Base-by-base conservation (phyloP, 2,329 filamentous ascomycete genomes). In the Sporothrix inflata region DNA sequence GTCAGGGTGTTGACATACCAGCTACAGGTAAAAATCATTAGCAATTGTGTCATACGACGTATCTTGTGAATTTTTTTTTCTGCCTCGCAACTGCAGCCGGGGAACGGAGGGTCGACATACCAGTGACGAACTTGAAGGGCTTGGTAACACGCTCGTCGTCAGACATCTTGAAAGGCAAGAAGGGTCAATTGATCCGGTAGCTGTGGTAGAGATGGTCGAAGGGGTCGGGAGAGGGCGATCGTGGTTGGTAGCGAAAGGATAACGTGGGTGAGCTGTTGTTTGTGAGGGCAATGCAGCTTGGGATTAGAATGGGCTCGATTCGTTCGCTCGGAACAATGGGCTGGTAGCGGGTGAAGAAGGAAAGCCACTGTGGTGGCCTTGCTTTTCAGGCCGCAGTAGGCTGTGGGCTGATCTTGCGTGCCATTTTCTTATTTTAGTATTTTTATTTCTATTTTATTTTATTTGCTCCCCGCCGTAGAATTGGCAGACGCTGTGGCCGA, bases 41-140 rank as follows among this genome's bases (percentile, higher is more conserved):
- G 74, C 70, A 72, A 42, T 65, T 30, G 55, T 63, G 69, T 79
- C 76, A 77, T 75, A 74, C 72, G 73, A 74, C 67, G 70, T 8
- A 24, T 60, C 38, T 53, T 57, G 53, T 71, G 9, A 57, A 60
- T 72, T 73, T 74, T 73, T 74, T 73, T 72, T 63, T 40, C 14
- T 21, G 12, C 38, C 38, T 51, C 38, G 30, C 30, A 9, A 45
- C 16, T 65, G 21, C 27, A 61, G 24, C 63, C 24, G 42, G 38
- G 71, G 63, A 45, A 68, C n/a, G 19, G 21, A 47, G 30, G 42
- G 24, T 27, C 27, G 42, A 73, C 75, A 30, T 72, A 77, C 76
- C 95, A 87, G 95, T 98, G 82, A 98, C 96, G 87, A 98, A 98
- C 92, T 99, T 99, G 92, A 99, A 99, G 85, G 97, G 97, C 91